Evolutionary conservation across 73 alveolate species (phyloP), one percentile per base, ranked within the genome.

Genomic region (Uronychia setigera): DNA sequence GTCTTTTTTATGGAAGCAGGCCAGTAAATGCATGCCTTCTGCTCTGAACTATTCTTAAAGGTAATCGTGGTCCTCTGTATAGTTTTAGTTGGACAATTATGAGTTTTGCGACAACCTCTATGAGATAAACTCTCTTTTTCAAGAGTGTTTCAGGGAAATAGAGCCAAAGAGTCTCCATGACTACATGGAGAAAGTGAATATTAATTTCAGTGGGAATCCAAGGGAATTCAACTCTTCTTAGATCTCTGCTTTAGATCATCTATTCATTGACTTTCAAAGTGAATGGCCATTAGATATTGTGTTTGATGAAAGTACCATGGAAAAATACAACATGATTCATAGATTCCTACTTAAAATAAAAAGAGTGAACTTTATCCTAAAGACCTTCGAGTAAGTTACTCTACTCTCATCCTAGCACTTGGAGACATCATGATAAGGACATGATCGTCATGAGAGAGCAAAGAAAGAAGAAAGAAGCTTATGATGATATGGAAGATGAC

Each of bases 1-100:
- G 57, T 88, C 1, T 88, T 33, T 58, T 88, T 88, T 30, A 88
- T 88, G 94, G 91, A 88, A 79, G 87, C 91, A 31, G 94, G 94
- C 26, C 58, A 82, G 31, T 29, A 82, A 30, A 83, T 88, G 88
- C 86, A 76, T 33, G 28, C 57, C 14, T 88, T 77, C 60, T 31
- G 81, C 13, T 31, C 30, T 25, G 35, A 75, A 27, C 76, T 88
- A 5, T 88, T 83, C 60, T 79, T 83, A 11, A 46, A 46, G 67
- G 67, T 46, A 11, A 11, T 46, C 67, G 19, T 46, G 67, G 19
- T 19, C 67, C 67, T 46, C 67, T n/a, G n/a, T n/a, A n/a, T n/a
- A n/a, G n/a, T n/a, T n/a, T 32, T 34, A 82, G 75, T 33, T 88
- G 29, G 94, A 88, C 35, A 46, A 77, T 26, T 88, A 88, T 14